Percentiles rank a stretch among this genome's conserved stretches.
These are phyloP conservation scores for Colletotrichum camelliae DNA, from an alignment of 2,329 filamentous ascomycete genomes.

Conservation along the genomic window DNA sequence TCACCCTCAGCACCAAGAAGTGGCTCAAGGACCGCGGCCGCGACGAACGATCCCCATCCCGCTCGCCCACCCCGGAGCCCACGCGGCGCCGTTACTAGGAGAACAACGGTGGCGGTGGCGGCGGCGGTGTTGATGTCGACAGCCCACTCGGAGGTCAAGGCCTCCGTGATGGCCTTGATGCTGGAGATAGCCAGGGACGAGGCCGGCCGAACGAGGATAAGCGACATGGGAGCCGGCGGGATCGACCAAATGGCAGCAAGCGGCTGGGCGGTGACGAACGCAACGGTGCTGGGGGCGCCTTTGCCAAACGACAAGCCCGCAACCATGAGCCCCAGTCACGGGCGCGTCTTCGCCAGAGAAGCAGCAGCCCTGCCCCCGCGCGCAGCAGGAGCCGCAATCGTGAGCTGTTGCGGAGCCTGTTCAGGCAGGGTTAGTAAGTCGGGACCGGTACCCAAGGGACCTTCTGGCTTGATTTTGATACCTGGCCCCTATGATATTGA, in stretches of 20 bases:
- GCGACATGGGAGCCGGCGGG: not conserved
- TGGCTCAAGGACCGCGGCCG: slow-evolving; percentile 87
- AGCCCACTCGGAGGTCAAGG: not conserved
- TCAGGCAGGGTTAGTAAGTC: not conserved
- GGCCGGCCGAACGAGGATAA: not conserved
- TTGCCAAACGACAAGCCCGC: not conserved
- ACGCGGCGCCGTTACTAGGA: slow-evolving; percentile 71
- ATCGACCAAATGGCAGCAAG: not conserved
- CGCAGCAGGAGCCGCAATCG: not conserved
- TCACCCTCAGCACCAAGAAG: slow-evolving; percentile 92
- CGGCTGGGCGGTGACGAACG: not conserved
- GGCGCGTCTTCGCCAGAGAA: not conserved
- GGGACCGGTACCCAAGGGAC: not conserved
- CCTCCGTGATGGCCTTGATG: not conserved
- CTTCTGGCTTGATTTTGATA: not conserved
- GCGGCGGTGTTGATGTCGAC: not conserved
- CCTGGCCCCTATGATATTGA: not conserved
- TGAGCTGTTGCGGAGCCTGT: not conserved
- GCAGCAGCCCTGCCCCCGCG: not conserved
- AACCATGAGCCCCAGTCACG: not conserved
- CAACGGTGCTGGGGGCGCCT: not conserved
- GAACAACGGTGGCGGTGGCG: not conserved
- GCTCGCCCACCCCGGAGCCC: slow-evolving; percentile 88
- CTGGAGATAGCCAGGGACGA: not conserved
- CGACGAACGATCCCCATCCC: slow-evolving; percentile 80